Evolutionary conservation across 805 yeast species (phyloP), one percentile per base, ranked within the genome.

Genomic region (Spathaspora sp.): DNA sequence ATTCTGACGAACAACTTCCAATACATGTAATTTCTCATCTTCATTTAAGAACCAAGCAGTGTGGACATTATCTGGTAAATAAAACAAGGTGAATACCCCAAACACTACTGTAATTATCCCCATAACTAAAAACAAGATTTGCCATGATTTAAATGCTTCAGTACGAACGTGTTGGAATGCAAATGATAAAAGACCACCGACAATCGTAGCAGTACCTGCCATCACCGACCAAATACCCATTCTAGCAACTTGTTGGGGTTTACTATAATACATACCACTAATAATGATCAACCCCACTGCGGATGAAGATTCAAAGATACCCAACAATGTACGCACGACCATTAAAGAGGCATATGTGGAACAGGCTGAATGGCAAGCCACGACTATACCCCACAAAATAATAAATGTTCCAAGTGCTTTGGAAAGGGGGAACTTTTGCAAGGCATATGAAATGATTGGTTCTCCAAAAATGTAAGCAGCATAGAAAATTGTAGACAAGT

Each of bases 251-350:
- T 80, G 84, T 54, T 81, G 84, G 4, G 70, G 60, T 50, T 76
- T 77, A 39, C 78, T 77, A 66, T 82, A 85, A 67, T 82, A 85
- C 86, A 82, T 82, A 26, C 86, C 79, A 39, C 84, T 79, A 43
- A 84, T 73, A 26, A 82, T 68, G 50, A 82, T 74, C 47, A 81
- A 73, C 0, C 85, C 83, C 1, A 84, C 83, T 0, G 84, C 79
- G 44, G 82, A 71, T 2, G 81, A 75, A 1, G 81, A 65, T 60
- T 82, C 87, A 55, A 81, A 79, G 19, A 77, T 59, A 7, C 87
- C 87, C 20, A 82, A 60, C 23, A 82, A 62, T 5, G 79, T 70
- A 51, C 87, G 66, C 1, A 78, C 77, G n/a, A 80, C 66, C 83
- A 82, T 79, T 44, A 82, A 65, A 14, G 80, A 70, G 1, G 83